A percentile compares a stretch with the other conserved stretches of the same genome.
Evolutionary conservation across 176 grass and related monocot species (phyloP).

Genomic region (Elymus sibiricus): DNA sequence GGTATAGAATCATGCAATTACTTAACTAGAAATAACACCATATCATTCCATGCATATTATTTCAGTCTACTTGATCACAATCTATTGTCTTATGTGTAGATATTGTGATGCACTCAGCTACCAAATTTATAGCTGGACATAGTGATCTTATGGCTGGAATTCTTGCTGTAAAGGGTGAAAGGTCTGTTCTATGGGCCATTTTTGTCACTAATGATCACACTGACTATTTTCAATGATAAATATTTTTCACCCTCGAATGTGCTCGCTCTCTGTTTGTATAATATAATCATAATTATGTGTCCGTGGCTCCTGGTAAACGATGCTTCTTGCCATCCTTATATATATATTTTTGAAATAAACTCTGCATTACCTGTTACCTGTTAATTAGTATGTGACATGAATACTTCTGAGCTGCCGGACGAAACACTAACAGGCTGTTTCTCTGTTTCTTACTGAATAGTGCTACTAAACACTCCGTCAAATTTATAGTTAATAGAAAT

Average conservation of each 20-base stretch:
- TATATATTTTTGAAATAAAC: background rate
- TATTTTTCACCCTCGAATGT: background rate
- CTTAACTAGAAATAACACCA: background rate
- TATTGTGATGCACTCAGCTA: conserved; percentile 99
- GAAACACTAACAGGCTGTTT: background rate
- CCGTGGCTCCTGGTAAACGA: background rate
- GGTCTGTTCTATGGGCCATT: conserved; percentile 35
- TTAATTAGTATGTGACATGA: background rate
- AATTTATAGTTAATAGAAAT: background rate
- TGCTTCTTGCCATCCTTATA: background rate
- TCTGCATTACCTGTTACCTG: background rate
- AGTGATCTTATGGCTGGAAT: conserved; percentile 99
- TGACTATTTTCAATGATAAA: background rate
- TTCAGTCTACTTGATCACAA: background rate
- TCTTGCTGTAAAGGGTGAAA: conserved; percentile 92
- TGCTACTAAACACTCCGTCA: background rate
- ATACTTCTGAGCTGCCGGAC: background rate
- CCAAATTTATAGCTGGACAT: conserved; percentile 96
- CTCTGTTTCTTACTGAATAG: background rate
- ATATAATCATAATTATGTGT: background rate
- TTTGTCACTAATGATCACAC: background rate
- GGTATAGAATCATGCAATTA: conserved; percentile 42
- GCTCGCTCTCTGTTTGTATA: background rate
- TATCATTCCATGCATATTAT: background rate
- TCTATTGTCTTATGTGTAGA: conserved; percentile 44